Base-by-base conservation (phyloP, 345 rosid genomes). In the Populus ilicifolia region DNA sequence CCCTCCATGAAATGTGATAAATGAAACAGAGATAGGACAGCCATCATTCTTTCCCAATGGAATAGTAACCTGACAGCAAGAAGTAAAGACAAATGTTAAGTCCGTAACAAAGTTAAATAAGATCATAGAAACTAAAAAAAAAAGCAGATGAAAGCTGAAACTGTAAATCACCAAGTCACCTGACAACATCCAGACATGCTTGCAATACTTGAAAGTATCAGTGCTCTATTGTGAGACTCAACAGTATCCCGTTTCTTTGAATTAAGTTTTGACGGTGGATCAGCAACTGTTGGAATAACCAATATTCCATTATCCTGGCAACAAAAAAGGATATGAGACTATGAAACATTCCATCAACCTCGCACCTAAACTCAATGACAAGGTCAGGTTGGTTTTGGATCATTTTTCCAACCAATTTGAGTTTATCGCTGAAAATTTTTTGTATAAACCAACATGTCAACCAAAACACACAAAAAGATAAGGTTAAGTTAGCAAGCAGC, bases 111-210 rank as follows among this genome's bases (percentile, higher is more conserved):
- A 50, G 69, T 65, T 30, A 9, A 33, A 66, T 38, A 78, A 29
- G 30, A 39, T 41, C 44, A 41, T 2, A 41, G 44, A 41, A 41
- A 41, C 12, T 10, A 41, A 41, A 30, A 65, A 56, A 67, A 63
- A 36, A 46, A 1, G 82, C 63, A 20, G 74, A 68, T 46, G 61
- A 76, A 69, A 78, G 63, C 62, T 76, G 36, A 65, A 75, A 68
- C 29, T 48, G 36, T 21, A 44, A 21, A 80, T 56, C 35, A 21
- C 33, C 12, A 75, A 72, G 38, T 74, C 82, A 91, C 99, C 94
- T 95, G 96, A 83, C 99, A 93, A 80, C 98, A 91, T 4, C 98
- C 98, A 64, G 99, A 93, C 93, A 93, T 83, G 89, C 96, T 95
- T 38, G 98, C 89, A 69, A 95, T 86, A 85, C 94, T 86, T 44